A percentile compares a stretch with the other conserved stretches of the same genome.
phyloP scores from a whole-genome alignment of 495 filamentous ascomycete species.

The Neurospora sp. region DNA sequence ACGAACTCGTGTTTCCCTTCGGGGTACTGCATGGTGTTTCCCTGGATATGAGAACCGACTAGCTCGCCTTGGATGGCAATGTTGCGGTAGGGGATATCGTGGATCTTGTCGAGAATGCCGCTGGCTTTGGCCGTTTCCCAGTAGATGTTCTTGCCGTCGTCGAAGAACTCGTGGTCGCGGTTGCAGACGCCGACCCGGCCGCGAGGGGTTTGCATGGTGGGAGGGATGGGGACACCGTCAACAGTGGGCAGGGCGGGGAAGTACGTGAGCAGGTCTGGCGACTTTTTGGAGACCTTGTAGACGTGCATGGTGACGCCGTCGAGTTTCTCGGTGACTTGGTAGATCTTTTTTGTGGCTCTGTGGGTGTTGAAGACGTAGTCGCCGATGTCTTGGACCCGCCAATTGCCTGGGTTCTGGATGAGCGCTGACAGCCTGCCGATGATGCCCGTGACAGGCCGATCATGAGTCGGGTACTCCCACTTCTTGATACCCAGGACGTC shows the following conservation, averaged over 20 bases:
- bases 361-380: constrained; percentile 1
- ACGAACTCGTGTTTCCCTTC: constrained; percentile 11
- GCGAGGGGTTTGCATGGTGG: not conserved
- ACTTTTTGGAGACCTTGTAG: constrained; percentile 8
- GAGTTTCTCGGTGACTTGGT: constrained; percentile 18
- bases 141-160: not conserved
- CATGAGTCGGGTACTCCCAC: constrained; percentile 12
- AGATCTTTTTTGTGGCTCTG: not conserved
- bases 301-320: constrained; percentile 18
- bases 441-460: not conserved
- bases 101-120: constrained; percentile 3
- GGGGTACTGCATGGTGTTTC: constrained; percentile 12
- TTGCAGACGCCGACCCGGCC: not conserved
- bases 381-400: not conserved
- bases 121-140: constrained; percentile 7
- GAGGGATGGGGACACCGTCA: not conserved
- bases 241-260: constrained; percentile 2
- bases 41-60: constrained; percentile 4
- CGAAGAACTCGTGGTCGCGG: not conserved
- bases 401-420: not conserved
- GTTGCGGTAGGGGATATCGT: constrained; percentile 2
- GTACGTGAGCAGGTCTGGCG: not conserved
- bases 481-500: constrained; percentile 9
- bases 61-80: constrained; percentile 15
- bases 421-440: not conserved